Base-by-base conservation (phyloP, 2,329 filamentous ascomycete species). In the Herpotrichia juniperi region DNA sequence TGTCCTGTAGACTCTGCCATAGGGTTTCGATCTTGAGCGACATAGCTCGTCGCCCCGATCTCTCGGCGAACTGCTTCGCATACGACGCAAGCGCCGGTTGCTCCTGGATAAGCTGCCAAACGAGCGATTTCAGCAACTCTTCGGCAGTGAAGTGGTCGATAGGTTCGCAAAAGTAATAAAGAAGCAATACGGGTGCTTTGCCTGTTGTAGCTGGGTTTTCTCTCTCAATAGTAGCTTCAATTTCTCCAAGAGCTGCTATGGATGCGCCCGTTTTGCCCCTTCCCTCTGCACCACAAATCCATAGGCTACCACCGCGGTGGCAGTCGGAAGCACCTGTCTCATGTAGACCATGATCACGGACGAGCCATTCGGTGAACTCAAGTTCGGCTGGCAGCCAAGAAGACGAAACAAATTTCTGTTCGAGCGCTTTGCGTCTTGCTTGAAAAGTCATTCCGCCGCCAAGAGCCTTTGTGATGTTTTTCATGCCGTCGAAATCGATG, bases 1-100 rank as follows among this genome's bases (percentile, higher is more conserved):
- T 52, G 30, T 52, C 50, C 24, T 52, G 50, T 12, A 52, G 31
- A 44, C 44, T 43, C 30, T 52, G 50, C 50, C 44, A 52, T 21
- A 52, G 37, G 30, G 42, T 52, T 22, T 52, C 50, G 4, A 52
- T 22, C 12, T 43, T 39, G 3, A 34, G 17, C 8, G 35, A 21
- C 2, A 48, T 28, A 28, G 50, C 9, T 12, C 48, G 30, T 19
- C 24, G 24, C 4, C 22, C 28, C 19, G 32, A 26, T 14, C 50
- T 42, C 37, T 43, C 34, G 8, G 35, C 42, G 31, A 52, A 52
- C 37, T 48, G 44, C 30, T 52, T 52, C 26, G 50, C 50, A 30
- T 52, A 52, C 4, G 43, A 22, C 7, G 37, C 50, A n/a, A 48
- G 40, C 12, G 35, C n/a, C 7, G 16, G 32, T 21, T 52, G 40